phyloP scores from a whole-genome alignment of 2,329 filamentous ascomycete species.

The Metarhizium brunneum region DNA sequence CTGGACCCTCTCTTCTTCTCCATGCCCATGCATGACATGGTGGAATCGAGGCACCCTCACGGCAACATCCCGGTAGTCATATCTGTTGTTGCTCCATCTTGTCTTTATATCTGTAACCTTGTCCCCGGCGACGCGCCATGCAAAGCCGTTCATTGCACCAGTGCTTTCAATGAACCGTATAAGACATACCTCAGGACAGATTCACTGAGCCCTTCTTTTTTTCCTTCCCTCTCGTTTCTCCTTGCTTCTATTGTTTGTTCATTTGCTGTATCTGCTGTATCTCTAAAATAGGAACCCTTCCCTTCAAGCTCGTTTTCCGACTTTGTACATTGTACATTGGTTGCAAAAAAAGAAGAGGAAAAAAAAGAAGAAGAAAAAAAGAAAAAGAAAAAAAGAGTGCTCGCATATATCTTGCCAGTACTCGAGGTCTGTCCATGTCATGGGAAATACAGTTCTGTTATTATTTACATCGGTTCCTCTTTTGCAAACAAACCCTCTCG shows the following conservation, averaged over 20 bases:
- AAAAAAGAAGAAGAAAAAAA: too few relatives aligned
- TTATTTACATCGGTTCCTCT: neutral
- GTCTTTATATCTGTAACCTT: slow-evolving; percentile 4
- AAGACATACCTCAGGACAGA: neutral
- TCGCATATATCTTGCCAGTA: neutral
- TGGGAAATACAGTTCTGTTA: neutral
- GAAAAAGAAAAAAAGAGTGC: neutral
- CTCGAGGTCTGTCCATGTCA: neutral
- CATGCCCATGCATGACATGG: slow-evolving; percentile 28
- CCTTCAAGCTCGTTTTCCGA: neutral
- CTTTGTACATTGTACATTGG: neutral
- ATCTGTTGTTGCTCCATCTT: neutral
- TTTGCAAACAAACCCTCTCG: neutral
- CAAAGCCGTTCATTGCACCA: neutral
- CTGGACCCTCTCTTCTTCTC: slow-evolving; percentile 24
- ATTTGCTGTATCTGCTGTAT: neutral
- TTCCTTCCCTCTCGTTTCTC: neutral
- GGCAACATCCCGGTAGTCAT: slow-evolving; percentile 8
- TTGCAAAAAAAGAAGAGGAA: neutral
- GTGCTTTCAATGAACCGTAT: neutral
- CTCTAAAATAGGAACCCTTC: neutral
- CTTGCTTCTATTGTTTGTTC: neutral
- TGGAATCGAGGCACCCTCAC: slow-evolving; percentile 9
- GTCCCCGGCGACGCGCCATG: neutral
- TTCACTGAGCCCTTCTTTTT: neutral